phyloP scores from a whole-genome alignment of 2,329 filamentous ascomycete species.

The Aspergillus ochraceus region DNA sequence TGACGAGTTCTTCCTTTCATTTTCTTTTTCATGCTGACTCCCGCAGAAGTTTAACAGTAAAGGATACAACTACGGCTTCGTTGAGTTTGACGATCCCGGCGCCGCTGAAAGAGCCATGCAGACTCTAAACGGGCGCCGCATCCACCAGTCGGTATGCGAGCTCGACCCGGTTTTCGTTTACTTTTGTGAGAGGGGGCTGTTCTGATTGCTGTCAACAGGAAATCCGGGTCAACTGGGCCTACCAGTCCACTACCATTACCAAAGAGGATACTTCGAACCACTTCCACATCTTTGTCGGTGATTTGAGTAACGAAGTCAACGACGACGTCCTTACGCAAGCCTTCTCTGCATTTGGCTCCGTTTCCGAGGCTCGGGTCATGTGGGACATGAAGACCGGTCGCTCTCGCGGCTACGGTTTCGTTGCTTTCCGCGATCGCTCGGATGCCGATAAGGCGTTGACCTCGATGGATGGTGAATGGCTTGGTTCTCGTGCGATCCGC shows the following conservation, averaged over 20 bases:
- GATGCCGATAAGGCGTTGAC: constrained; percentile 96
- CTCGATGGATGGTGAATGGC: constrained; percentile 99
- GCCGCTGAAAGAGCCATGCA: constrained; percentile 96
- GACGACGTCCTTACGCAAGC: constrained; percentile 91
- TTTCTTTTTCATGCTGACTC: constrained; percentile 18
- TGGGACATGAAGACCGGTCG: constrained; percentile 99
- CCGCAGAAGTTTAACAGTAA: constrained; percentile 66
- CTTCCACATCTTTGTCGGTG: constrained; percentile 98
- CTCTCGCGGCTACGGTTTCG: constrained; percentile 95
- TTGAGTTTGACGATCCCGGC: constrained; percentile 97
- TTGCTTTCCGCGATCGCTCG: constrained; percentile 88
- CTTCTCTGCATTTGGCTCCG: constrained; percentile 91
- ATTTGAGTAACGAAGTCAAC: constrained; percentile 97
- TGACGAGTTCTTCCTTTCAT: not conserved
- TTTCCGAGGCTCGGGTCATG: constrained; percentile 98
- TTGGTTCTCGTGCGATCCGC: constrained; percentile 94
- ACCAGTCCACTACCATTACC: constrained; percentile 89
- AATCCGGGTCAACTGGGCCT: constrained; percentile 99
- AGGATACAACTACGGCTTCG: constrained; percentile 98
- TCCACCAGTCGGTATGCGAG: constrained; percentile 83
- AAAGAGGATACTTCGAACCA: constrained; percentile 98
- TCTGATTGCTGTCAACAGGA: constrained; percentile 60
- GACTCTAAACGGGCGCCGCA: constrained; percentile 89
- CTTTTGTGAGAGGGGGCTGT: constrained; percentile 1
- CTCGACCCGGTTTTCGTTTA: not conserved